These are phyloP conservation scores for Digitaria exilis DNA, from an alignment of 202 grass and related monocot genomes.

Conservation along the genomic window DNA sequence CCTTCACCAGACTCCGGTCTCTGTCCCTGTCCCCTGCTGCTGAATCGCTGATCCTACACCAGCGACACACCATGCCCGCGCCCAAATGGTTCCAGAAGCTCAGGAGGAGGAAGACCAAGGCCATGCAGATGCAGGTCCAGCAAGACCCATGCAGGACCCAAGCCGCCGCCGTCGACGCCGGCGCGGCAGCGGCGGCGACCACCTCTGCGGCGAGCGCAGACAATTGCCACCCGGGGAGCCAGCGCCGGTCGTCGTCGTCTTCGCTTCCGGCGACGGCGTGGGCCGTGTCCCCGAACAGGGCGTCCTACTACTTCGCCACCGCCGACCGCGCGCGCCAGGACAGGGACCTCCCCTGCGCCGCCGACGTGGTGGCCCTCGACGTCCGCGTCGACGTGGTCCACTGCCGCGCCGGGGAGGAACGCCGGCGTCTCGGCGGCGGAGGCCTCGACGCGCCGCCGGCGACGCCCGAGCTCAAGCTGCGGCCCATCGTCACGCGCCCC, in stretches of 20 bases:
- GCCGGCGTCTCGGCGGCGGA: constrained; percentile 35
- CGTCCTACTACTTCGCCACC: constrained; percentile 79
- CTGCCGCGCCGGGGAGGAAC: constrained; percentile 24
- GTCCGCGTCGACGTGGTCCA: constrained; percentile 45
- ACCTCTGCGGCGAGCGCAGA: no score
- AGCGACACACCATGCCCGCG: no score
- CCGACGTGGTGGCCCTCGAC: constrained; percentile 12
- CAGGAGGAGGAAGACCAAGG: no score
- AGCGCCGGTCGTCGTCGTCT: neutral
- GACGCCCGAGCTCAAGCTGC: constrained; percentile 70
- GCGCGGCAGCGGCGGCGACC: no score
- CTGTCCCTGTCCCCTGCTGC: neutral
- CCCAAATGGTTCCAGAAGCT: no score
- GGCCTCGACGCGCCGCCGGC: constrained; percentile 42
- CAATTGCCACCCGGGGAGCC: no score
- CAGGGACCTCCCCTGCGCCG: constrained; percentile 31
- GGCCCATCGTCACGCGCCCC: constrained; percentile 65
- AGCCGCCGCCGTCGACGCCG: no score
- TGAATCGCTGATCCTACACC: neutral
- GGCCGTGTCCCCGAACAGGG: constrained; percentile 71
- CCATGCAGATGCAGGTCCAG: no score
- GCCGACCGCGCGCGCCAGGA: constrained; percentile 54
- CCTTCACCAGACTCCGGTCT: neutral
- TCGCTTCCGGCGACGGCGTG: no score
- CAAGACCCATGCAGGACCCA: neutral